These are phyloP conservation scores for Termitomyces bulborhizus DNA, from an alignment of 768 basidiomycete genomes.

Conservation along the genomic window DNA sequence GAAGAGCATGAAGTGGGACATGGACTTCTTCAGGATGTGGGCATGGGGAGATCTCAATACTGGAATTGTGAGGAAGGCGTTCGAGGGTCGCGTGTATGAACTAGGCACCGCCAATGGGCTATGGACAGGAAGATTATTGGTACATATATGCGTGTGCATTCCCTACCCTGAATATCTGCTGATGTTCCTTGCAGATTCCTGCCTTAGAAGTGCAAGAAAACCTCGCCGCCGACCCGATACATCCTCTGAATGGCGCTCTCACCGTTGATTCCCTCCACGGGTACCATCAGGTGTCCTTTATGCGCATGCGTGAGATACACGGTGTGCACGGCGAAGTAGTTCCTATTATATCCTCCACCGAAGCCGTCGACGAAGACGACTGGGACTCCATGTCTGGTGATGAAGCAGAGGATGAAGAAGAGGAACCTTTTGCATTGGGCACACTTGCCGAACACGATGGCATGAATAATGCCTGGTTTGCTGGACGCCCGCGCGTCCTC, in stretches of 20 bases:
- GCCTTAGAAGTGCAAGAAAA: conserved; percentile 8
- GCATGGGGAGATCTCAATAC: conserved; percentile 27
- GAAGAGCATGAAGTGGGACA: conserved; percentile 37
- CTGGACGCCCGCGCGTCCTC: conserved; percentile 6
- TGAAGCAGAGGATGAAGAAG: conserved; percentile 18
- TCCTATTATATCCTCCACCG: neutral
- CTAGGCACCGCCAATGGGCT: conserved; percentile 44
- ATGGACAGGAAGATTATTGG: conserved; percentile 53
- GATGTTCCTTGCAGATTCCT: conserved; percentile 18
- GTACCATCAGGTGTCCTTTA: conserved; percentile 23
- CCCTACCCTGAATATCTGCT: neutral
- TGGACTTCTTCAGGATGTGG: conserved; percentile 44
- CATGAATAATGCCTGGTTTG: conserved; percentile 15
- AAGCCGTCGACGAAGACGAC: neutral
- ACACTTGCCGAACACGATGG: conserved; percentile 1
- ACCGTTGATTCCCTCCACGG: conserved; percentile 3
- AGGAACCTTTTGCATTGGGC: conserved; percentile 13
- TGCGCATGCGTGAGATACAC: conserved; percentile 54
- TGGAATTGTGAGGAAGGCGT: conserved; percentile 2
- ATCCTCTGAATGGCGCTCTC: conserved; percentile 19
- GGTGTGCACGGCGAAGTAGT: conserved; percentile 16
- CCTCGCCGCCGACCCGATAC: conserved; percentile 12
- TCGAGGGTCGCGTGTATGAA: conserved; percentile 26
- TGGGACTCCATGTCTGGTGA: neutral
- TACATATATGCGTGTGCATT: conserved; percentile 28